Evolutionary conservation across 805 yeast species (phyloP), one percentile per base, ranked within the genome.

Genomic region (Scheffersomyces lignosus): DNA sequence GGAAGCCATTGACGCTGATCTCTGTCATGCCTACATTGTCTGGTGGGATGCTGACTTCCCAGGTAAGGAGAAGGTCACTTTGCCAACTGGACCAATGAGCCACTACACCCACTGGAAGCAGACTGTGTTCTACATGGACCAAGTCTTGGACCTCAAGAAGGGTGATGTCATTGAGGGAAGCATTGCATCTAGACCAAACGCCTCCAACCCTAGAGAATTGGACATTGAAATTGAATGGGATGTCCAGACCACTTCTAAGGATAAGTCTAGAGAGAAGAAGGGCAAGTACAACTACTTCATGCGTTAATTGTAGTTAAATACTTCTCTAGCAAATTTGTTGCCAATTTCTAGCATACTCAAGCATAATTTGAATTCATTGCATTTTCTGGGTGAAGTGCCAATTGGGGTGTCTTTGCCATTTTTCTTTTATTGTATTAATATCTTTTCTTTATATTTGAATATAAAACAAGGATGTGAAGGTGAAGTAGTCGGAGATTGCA

Each of bases 51-150:
- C 88, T 55, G 90, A 78, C 47, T 93, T 93, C 77, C 93, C 93
- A 29, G 75, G 71, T 36, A 73, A 71, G 39, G 78, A 80, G 49
- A 77, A 75, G 48, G 83, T 91, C 40, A 70, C 68, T 22, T 90
- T 93, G 59, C 83, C 93, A 15, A 95, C 99, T 10, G 98, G 98
- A 16, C 96, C 99, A 24, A 89, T 85, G 66, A 82, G 89, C 32
- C 79, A 81, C 50, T 89, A 90, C 73, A 93, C 99, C 12, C 99
- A 93, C 70, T 93, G 99, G 99, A 95, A 93, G 64, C 99, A 93
- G 70, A 86, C 96, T 14, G 95, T 93, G 1, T 89, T 95, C 66
- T 95, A 93, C 64, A 73, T 91, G 55, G 80, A 77, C 50, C 86
- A 87, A 52, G 95, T 87, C 18, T 64, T 91, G 47, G 86, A 81